Base-by-base conservation (phyloP, 2,329 filamentous ascomycete genomes). In the Cytospora chrysosperma region DNA sequence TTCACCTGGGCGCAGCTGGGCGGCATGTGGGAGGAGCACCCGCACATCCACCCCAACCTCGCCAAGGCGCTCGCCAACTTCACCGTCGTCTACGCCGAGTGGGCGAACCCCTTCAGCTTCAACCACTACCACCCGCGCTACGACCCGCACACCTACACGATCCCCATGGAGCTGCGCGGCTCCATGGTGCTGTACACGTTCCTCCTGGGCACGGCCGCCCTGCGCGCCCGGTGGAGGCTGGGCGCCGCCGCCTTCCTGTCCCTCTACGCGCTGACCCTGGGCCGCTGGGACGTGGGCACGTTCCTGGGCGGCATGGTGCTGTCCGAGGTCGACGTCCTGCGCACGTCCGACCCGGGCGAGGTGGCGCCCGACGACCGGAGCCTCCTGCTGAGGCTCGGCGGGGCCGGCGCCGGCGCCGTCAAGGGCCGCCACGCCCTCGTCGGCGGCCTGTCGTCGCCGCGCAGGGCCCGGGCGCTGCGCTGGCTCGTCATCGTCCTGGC, bases 81-180 rank as follows among this genome's bases (percentile, higher is more conserved):
- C 59, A 75, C 74, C 1, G 68, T 75, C 17, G 70, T 70, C 1
- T 77, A 76, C 32, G 68, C 71, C 0, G 75, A 78, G 59, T 78
- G 76, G 76, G 76, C 74, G 13, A 78, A 78, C 50, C 75, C 75
- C 1, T 78, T 77, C 70, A 76, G 74, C 67, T 77, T 75, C 55
- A 72, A 72, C 7, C 73, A 76, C 32, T 75, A 76, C 50, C 74
- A 78, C 55, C 69, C 75, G 13, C 75, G 76, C 7, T 78, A 78
- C 62, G 76, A 78, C 59, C 76, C 76, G 8, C 76, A 78, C 58
- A 77, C 75, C 0, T 78, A 75, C 53, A 78, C 76, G 4, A 78
- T 78, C 24, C 76, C 76, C 2, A 77, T 78, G 72, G 76, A 78
- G 55, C 69, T 78, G 4, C 74, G 76, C 3, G 76, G 76, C 1